phyloP scores from a whole-genome alignment of 2,329 filamentous ascomycete genomes.

The Peltaster fructicola region DNA sequence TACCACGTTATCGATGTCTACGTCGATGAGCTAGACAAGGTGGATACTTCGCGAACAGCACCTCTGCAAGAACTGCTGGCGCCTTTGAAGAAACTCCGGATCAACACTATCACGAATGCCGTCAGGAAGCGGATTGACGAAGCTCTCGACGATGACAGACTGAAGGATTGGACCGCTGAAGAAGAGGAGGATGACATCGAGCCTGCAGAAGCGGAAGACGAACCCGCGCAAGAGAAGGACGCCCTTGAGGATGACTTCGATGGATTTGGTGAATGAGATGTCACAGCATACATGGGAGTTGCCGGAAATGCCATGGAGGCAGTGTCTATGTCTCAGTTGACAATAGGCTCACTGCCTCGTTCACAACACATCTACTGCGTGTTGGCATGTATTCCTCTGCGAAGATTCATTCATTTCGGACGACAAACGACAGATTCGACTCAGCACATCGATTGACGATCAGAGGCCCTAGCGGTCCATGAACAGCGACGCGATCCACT shows the following conservation, averaged over 20 bases:
- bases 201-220: constrained; percentile 30
- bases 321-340: no score
- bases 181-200: constrained; percentile 24
- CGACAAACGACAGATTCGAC: no score
- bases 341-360: no score
- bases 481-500: no score
- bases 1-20: constrained; percentile 83
- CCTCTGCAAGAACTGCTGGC: constrained; percentile 33
- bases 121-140: constrained; percentile 55
- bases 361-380: no score
- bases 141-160: constrained; percentile 53
- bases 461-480: no score
- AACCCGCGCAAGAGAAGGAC: constrained; percentile 26
- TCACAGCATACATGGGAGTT: no score
- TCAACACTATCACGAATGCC: constrained; percentile 47
- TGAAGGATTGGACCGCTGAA: constrained; percentile 41
- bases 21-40: constrained; percentile 72
- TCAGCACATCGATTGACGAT: no score
- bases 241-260: constrained; percentile 21
- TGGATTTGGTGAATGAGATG: no score
- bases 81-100: constrained; percentile 39
- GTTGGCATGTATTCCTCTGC: no score
- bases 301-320: no score
- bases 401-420: no score
- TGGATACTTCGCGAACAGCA: constrained; percentile 31